phyloP scores from a whole-genome alignment of 441 rosid genomes.

The Populus hybrid region DNA sequence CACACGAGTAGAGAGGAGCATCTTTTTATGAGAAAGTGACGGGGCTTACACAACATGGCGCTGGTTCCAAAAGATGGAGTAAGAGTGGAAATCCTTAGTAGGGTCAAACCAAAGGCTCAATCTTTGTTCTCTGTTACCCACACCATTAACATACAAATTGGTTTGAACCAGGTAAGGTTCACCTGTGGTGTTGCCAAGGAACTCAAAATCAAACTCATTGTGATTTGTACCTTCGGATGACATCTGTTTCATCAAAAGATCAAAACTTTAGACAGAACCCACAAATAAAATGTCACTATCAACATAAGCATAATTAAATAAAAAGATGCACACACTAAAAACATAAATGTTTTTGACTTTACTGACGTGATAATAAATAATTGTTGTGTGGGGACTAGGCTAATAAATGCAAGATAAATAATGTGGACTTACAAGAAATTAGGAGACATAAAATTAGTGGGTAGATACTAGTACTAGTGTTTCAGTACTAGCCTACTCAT shows the following conservation, averaged over 20 bases:
- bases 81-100: slow-evolving; percentile 78
- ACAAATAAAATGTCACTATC: not conserved
- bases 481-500: not conserved
- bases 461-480: not conserved
- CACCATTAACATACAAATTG: slow-evolving; percentile 82
- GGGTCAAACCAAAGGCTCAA: slow-evolving; percentile 95
- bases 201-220: slow-evolving; percentile 95
- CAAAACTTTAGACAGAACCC: not conserved
- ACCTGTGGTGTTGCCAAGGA: slow-evolving; percentile 85
- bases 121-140: slow-evolving; percentile 93
- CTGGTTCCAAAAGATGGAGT: slow-evolving; percentile 81
- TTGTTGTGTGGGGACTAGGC: slow-evolving; percentile 8
- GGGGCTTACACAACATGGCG: slow-evolving; percentile 77
- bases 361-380: not conserved
- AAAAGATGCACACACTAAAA: not conserved
- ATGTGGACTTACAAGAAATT: not conserved
- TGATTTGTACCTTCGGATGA: slow-evolving; percentile 91
- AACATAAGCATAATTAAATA: not conserved
- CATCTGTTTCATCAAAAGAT: slow-evolving; percentile 48
- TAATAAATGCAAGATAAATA: slow-evolving; percentile 11
- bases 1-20: not conserved
- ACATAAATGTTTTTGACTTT: not conserved
- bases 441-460: slow-evolving; percentile 11
- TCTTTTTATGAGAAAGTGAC: not conserved
- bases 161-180: slow-evolving; percentile 91